phyloP scores from a whole-genome alignment of 2,329 filamentous ascomycete genomes.

The Aotearoamyces nothofagi region DNA sequence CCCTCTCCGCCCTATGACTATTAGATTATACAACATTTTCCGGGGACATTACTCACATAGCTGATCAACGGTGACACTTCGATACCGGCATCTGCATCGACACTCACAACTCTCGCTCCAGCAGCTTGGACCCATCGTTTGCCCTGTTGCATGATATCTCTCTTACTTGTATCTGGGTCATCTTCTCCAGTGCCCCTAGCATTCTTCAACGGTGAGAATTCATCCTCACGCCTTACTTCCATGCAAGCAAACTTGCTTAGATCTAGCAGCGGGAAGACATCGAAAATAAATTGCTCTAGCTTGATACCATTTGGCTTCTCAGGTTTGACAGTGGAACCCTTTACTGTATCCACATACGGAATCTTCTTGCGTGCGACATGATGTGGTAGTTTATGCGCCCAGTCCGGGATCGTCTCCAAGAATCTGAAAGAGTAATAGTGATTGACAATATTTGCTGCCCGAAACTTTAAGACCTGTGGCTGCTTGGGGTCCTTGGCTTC shows the following conservation, averaged over 20 bases:
- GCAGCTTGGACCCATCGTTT: constrained; percentile 71
- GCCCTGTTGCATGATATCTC: constrained; percentile 81
- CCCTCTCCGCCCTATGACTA: constrained; percentile 48
- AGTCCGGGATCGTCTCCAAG: constrained; percentile 77
- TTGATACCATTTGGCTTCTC: constrained; percentile 97
- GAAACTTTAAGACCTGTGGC: constrained; percentile 75
- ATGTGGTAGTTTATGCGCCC: constrained; percentile 76
- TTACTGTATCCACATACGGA: constrained; percentile 61
- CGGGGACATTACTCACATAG: constrained; percentile 55
- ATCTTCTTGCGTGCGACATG: constrained; percentile 99
- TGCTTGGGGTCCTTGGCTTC: constrained; percentile 78
- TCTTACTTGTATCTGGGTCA: constrained; percentile 83
- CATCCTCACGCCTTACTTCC: constrained; percentile 92
- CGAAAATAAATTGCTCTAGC: constrained; percentile 97
- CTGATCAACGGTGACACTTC: constrained; percentile 89
- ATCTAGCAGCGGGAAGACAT: constrained; percentile 82
- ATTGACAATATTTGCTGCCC: constrained; percentile 98
- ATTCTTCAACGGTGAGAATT: constrained; percentile 97
- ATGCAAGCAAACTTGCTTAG: constrained; percentile 87
- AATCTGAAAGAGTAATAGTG: constrained; percentile 97
- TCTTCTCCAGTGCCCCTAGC: constrained; percentile 72
- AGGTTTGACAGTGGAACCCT: constrained; percentile 72
- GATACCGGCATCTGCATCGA: constrained; percentile 49
- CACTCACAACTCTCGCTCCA: constrained; percentile 58
- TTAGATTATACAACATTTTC: constrained; percentile 23